Base-by-base conservation (phyloP, 2,329 filamentous ascomycete species). In the Neoarthrinium moseri region DNA sequence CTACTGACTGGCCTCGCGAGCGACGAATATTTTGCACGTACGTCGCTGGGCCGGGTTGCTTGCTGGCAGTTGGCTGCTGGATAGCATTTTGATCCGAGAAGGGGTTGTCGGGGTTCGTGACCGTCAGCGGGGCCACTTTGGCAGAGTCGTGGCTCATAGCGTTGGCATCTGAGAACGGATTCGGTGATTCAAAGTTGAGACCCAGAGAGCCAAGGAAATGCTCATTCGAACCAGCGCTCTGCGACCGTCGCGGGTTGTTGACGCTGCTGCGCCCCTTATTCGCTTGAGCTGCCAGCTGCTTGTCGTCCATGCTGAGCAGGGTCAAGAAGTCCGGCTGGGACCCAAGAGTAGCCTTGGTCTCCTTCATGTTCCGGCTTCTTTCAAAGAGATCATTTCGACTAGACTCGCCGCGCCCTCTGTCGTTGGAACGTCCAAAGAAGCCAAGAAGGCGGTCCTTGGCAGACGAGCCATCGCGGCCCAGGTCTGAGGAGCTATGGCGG, bases 121-220 rank as follows among this genome's bases (percentile, higher is more conserved):
- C 60, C 4, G 59, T 51, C 13, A 70, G 56, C 2, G 70, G 68
- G 37, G 61, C 58, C 5, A 68, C 63, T 46, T 68, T 68, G 38
- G 68, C 66, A 2, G 68, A 70, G 33, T 62, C 60, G 48, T 65
- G 66, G 4, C 65, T 52, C 24, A 70, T 53, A 22, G 65, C 65
- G 51, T 78, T 73, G 36, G 58, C 55, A 52, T 81, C 78, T 12
- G 71, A 71, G 54, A 80, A 80, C 3, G 75, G 75, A 49, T 78
- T 51, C 4, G 54, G 51, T 18, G 50, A 56, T 26, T 66, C 61
- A 24, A 71, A 63, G 48, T 64, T 63, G 29, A 74, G 57, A 20
- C 59, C 62, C 5, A 75, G 60, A 2, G 60, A 62, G 11, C 67
- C 64, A 5, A 74, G 61, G 57, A 73, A 70, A 35, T 68, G 63